Evolutionary conservation across 192 early-diverging fungal genomes (phyloP), one percentile per base, ranked within the genome.

Genomic region (Phycomyces blakesleeanus): DNA sequence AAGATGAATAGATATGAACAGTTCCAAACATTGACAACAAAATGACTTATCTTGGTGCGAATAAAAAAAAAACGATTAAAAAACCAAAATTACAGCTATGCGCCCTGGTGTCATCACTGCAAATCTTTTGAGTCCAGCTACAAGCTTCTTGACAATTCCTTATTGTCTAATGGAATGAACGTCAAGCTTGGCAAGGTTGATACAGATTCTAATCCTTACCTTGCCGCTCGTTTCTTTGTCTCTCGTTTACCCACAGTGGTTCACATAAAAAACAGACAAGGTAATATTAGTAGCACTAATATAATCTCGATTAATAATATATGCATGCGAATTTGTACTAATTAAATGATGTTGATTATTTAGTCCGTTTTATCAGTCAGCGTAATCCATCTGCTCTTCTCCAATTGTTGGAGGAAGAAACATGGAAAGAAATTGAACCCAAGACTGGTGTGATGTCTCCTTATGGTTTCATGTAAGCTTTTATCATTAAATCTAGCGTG

Each of bases 81-180:
- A 62, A 67, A 15, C 53, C 29, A 12, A 55, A 58, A 54, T 61
- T 72, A 39, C 71, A 72, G 71, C 21, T 72, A 72, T 61, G 64
- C 71, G 15, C 51, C 58, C 15, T 72, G 71, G 71, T 72, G 71
- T 56, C 56, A 58, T 15, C 37, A 65, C n/a, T 72, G 71, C 65
- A 60, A 62, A 24, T 59, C 38, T 20, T 52, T 72, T 44, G 64
- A 42, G 5, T 50, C 40, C 11, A 42, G 21, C 37, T 71, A 65
- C 24, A 41, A 67, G 8, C 64, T 59, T 5, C 53, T 37, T 21
- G 64, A 59, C 7, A 24, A 41, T 44, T 22, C 27, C 1, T 22
- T 66, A 10, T 40, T 37, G 16, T 21, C 27, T 16, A 55, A 12
- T 37, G 10, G 47, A 7, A n/a, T 26, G 26, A 18, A 56, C 18